phyloP scores from a whole-genome alignment of 441 rosid genomes.

The Bocquillonia castaneifolia region DNA sequence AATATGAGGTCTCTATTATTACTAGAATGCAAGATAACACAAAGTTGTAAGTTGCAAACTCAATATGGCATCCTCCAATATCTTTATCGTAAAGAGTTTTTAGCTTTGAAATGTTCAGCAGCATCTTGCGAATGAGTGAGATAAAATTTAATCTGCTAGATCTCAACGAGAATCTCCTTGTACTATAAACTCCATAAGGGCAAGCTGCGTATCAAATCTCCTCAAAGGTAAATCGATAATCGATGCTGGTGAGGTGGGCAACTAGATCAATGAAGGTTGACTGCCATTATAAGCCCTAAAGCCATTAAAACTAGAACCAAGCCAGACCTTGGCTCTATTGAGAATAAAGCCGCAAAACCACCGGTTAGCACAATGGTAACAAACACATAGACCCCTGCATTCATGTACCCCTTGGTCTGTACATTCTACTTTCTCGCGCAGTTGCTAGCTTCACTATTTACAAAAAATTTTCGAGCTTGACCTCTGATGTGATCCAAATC shows the following conservation, averaged over 20 bases:
- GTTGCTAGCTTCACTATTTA: constrained; percentile 89
- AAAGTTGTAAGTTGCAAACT: constrained; percentile 90
- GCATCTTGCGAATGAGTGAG: too few relatives aligned
- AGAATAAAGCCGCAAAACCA: constrained; percentile 58
- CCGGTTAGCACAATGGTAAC: constrained; percentile 48
- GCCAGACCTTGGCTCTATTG: constrained; percentile 61
- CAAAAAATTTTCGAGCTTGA: too few relatives aligned
- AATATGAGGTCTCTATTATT: constrained; percentile 80
- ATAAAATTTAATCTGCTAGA: too few relatives aligned
- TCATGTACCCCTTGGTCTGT: constrained; percentile 75
- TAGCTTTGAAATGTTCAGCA: too few relatives aligned
- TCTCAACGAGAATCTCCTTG: too few relatives aligned
- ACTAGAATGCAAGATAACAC: constrained; percentile 83
- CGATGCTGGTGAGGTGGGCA: constrained; percentile 74
- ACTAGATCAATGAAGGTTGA: constrained; percentile 66
- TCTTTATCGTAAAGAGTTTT: constrained; percentile 87
- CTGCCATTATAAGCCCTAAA: constrained; percentile 37
- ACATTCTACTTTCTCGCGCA: constrained; percentile 61
- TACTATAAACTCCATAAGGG: constrained; percentile 68
- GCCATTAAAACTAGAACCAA: constrained; percentile 63
- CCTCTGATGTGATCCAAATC: too few relatives aligned
- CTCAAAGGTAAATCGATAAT: constrained; percentile 46
- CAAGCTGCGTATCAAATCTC: constrained; percentile 61
- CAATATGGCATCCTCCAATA: constrained; percentile 81
- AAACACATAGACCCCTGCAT: constrained; percentile 64